A percentile compares a stretch with the other conserved stretches of the same genome.
Conservation (phyloP, 1,284 basidiomycete genomes). For the Ceraceosorus guamensis region DNA sequence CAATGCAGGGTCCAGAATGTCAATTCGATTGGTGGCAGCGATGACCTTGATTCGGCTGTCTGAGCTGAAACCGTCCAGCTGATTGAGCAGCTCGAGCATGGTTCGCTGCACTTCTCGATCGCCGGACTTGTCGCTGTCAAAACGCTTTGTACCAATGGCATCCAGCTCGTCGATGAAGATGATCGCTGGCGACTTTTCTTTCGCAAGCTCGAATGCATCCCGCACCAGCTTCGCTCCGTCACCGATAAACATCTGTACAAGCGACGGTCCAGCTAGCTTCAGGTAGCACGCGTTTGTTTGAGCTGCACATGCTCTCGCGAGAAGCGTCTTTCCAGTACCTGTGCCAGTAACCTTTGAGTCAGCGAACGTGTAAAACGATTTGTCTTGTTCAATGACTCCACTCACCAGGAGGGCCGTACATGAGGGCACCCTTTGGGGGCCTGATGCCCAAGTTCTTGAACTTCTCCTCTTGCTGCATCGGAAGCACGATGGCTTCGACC, state of each 20-base stretch:
- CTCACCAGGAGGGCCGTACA: conserved; percentile 70
- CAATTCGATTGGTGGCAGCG: conserved; percentile 95
- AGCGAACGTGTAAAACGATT: background rate
- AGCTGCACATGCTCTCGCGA: conserved; percentile 80
- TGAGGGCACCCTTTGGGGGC: conserved; percentile 68
- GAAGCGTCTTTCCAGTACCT: conserved; percentile 94
- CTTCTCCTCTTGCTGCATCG: conserved; percentile 73
- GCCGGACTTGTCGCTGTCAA: conserved; percentile 93
- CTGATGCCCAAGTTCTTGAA: conserved; percentile 75
- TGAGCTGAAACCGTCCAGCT: conserved; percentile 73
- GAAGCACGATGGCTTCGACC: conserved; percentile 70
- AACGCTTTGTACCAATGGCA: conserved; percentile 96
- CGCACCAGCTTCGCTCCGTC: conserved; percentile 97
- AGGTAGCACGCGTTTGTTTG: conserved; percentile 75
- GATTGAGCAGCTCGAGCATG: conserved; percentile 95
- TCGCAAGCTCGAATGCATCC: conserved; percentile 91
- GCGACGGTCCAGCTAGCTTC: conserved; percentile 68
- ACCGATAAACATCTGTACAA: conserved; percentile 82
- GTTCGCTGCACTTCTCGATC: conserved; percentile 98
- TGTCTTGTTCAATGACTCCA: conserved; percentile 2
- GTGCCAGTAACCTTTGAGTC: background rate
- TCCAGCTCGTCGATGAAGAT: conserved; percentile 99
- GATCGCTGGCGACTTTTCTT: conserved; percentile 94
- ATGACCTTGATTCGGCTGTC: conserved; percentile 99
- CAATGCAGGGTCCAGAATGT: conserved; percentile 79